phyloP scores from a whole-genome alignment of 805 yeast genomes.

The Yarrowia bubula region DNA sequence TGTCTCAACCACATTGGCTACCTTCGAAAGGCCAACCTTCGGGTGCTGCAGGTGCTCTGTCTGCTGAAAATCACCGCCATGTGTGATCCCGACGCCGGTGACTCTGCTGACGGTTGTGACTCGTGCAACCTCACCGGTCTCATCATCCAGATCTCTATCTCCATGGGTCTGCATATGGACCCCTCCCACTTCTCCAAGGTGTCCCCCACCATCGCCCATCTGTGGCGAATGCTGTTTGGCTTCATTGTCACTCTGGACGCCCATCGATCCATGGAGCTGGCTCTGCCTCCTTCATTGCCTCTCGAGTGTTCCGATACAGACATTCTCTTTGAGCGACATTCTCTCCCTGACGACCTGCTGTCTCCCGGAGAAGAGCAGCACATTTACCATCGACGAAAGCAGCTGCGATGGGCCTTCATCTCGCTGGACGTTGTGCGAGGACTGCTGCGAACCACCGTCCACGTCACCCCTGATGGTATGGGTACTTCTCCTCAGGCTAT shows the following conservation, averaged over 20 bases:
- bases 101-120: constrained; percentile 21
- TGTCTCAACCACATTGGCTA: constrained; percentile 17
- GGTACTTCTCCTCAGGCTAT: constrained; percentile 12
- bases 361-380: constrained; percentile 27
- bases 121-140: constrained; percentile 21
- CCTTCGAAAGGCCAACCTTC: constrained; percentile 5
- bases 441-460: constrained; percentile 24
- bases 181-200: constrained; percentile 24
- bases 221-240: constrained; percentile 27
- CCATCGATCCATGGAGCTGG: constrained; percentile 25
- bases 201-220: constrained; percentile 5
- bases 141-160: constrained; percentile 22
- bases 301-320: constrained; percentile 19
- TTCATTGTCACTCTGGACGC: constrained; percentile 21
- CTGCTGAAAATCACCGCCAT: constrained; percentile 16
- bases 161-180: constrained; percentile 27
- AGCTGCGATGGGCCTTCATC: constrained; percentile 25
- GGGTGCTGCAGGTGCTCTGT: constrained; percentile 12
- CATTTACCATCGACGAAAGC: constrained; percentile 26
- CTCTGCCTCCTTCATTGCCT: constrained; percentile 22
- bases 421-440: constrained; percentile 20
- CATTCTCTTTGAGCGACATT: constrained; percentile 14
- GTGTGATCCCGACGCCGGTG: constrained; percentile 24
- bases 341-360: constrained; percentile 23
- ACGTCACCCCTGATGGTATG: constrained; percentile 12